A percentile compares a stretch with the other conserved stretches of the same genome.
Evolutionary conservation across 108 stramenopile species (phyloP).

Genomic region (Skeletonema grethae): DNA sequence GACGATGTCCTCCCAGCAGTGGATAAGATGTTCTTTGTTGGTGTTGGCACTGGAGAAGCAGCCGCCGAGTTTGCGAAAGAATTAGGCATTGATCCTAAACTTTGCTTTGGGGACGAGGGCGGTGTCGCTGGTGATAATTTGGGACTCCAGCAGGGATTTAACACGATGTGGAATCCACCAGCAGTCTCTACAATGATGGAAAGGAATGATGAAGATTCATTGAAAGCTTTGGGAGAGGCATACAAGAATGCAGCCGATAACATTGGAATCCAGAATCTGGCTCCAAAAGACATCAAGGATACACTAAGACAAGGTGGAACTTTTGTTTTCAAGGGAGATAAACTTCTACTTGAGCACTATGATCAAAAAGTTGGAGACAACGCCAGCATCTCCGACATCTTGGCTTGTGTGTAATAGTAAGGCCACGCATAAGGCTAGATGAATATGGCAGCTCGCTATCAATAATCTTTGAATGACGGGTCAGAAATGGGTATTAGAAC

Average conservation of each 20-base stretch:
- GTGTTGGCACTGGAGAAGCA: conserved; percentile 40
- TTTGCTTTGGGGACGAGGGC: conserved; percentile 50
- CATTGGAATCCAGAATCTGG: conserved; percentile 40
- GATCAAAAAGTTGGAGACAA: conserved; percentile 55
- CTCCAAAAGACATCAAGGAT: conserved; percentile 40
- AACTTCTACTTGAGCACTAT: conserved; percentile 36
- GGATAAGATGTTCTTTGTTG: conserved; percentile 47
- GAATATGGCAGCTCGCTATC: not conserved
- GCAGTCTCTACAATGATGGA: conserved; percentile 44
- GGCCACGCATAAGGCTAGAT: not conserved
- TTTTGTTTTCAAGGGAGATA: conserved; percentile 35
- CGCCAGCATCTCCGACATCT: conserved; percentile 35
- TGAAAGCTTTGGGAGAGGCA: conserved; percentile 35
- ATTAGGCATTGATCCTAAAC: conserved; percentile 37
- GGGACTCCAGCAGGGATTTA: conserved; percentile 28
- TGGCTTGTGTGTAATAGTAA: conserved; percentile 20
- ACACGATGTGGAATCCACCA: conserved; percentile 53
- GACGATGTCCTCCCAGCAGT: conserved; percentile 39
- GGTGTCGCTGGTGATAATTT: conserved; percentile 30
- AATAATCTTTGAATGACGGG: not conserved
- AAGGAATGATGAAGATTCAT: conserved; percentile 40
- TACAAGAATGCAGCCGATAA: conserved; percentile 50
- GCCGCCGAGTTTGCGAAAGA: conserved; percentile 45
- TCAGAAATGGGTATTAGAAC: not conserved
- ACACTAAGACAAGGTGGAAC: conserved; percentile 52